phyloP scores from a whole-genome alignment of 139 green algal species.

The Chlorella sp. region DNA sequence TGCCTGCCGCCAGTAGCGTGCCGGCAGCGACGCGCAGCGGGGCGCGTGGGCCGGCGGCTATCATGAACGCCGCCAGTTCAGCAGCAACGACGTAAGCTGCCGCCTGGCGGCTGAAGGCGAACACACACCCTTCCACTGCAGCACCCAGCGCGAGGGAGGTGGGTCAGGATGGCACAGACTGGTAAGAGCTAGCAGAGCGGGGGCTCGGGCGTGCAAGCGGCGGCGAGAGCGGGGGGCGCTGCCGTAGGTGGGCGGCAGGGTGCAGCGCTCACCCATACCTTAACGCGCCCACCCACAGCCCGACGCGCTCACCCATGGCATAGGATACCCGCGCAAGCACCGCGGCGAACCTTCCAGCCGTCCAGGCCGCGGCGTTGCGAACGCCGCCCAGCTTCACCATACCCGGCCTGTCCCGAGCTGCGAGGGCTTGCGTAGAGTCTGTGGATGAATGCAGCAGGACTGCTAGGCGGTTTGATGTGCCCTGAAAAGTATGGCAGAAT shows the following conservation, averaged over 20 bases:
- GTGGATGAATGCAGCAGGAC: no score
- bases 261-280: background rate
- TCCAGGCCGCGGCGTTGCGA: background rate
- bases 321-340: background rate
- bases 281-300: no score
- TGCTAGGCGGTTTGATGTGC: no score
- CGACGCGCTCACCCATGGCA: background rate
- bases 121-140: conserved; percentile 37
- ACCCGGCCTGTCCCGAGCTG: no score
- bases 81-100: background rate
- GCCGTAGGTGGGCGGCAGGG: no score
- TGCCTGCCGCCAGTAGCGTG: conserved; percentile 11
- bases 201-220: no score
- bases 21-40: background rate
- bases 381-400: no score
- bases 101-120: conserved; percentile 23
- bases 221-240: no score
- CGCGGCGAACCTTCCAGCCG: background rate
- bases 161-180: background rate
- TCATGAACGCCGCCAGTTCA: conserved; percentile 2
- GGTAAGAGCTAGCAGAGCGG: no score
- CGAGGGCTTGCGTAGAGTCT: no score
- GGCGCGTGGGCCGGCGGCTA: background rate
- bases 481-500: no score
- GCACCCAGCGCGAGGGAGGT: background rate